Percentiles rank a stretch among this genome's conserved stretches.
Conservation (phyloP, 129 eudicot species). For the Saussurea involucrata region DNA sequence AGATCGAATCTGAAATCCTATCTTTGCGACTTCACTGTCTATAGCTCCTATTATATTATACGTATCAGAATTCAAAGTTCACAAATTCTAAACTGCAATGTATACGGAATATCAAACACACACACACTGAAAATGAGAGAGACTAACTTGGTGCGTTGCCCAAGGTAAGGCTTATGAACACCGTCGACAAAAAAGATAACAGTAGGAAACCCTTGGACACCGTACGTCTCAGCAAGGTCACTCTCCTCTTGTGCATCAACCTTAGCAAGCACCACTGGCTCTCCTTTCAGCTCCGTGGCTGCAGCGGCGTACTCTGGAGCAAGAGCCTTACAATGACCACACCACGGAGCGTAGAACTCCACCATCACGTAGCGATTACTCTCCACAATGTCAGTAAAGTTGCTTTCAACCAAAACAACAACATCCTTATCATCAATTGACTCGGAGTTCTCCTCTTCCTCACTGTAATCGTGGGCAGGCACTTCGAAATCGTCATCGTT, state of each 20-base stretch:
- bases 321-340: slow-evolving; percentile 79
- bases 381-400: slow-evolving; percentile 56
- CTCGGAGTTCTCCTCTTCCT: slow-evolving; percentile 27
- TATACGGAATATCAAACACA: not conserved
- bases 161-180: slow-evolving; percentile 62
- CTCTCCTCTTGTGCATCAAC: slow-evolving; percentile 85
- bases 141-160: slow-evolving; percentile 75
- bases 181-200: slow-evolving; percentile 73
- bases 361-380: slow-evolving; percentile 77
- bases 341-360: slow-evolving; percentile 98
- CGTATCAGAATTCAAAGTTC: not conserved
- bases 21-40: slow-evolving; percentile 5
- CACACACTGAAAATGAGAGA: slow-evolving; percentile 1
- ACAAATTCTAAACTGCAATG: not conserved
- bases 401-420: slow-evolving; percentile 69
- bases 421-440: slow-evolving; percentile 75
- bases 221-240: slow-evolving; percentile 69
- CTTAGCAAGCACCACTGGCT: slow-evolving; percentile 66
- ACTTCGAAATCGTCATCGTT: slow-evolving; percentile 58
- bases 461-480: slow-evolving; percentile 32
- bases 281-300: slow-evolving; percentile 66
- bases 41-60: not conserved
- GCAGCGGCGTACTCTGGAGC: slow-evolving; percentile 99
- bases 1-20: not conserved
- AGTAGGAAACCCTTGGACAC: slow-evolving; percentile 87